Evolutionary conservation across 768 basidiomycete genomes (phyloP).

Genomic region (Epithele typhae): DNA sequence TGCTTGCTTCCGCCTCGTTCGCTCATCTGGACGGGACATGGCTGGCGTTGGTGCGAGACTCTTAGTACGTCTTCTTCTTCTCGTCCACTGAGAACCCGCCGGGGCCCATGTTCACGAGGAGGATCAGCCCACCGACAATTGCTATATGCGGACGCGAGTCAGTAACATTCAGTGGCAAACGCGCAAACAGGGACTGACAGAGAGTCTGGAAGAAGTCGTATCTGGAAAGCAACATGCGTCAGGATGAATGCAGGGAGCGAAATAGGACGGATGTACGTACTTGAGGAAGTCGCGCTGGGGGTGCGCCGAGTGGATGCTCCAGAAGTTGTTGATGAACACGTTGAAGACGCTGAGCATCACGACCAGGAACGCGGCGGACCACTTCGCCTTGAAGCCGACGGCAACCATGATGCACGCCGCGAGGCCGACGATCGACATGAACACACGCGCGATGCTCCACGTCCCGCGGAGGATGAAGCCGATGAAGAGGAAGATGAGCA

Average conservation of each 20-base stretch:
- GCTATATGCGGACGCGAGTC: constrained; percentile 35
- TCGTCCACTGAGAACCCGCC: constrained; percentile 97
- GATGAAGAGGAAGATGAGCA: constrained; percentile 98
- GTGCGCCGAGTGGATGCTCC: constrained; percentile 88
- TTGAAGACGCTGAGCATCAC: constrained; percentile 91
- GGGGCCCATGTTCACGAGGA: constrained; percentile 98
- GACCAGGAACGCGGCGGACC: constrained; percentile 95
- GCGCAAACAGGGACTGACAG: constrained; percentile 34
- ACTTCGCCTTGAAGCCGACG: constrained; percentile 98
- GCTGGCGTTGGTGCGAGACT: too few species aligned
- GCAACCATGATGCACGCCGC: constrained; percentile 95
- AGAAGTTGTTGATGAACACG: constrained; percentile 98
- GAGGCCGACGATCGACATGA: constrained; percentile 88
- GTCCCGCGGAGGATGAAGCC: constrained; percentile 93
- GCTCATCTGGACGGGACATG: too few species aligned
- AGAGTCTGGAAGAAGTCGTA: constrained; percentile 99
- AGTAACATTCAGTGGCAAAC: background rate
- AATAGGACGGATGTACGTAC: constrained; percentile 40
- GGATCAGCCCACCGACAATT: constrained; percentile 95
- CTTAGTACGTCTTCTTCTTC: constrained; percentile 92
- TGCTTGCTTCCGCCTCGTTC: background rate
- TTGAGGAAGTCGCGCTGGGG: constrained; percentile 98
- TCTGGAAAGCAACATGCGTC: constrained; percentile 38
- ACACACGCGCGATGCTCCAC: constrained; percentile 82
- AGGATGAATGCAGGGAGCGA: background rate